A percentile compares a stretch with the other conserved stretches of the same genome.
phyloP scores from a whole-genome alignment of 768 basidiomycete genomes.

The Boletales sp. region DNA sequence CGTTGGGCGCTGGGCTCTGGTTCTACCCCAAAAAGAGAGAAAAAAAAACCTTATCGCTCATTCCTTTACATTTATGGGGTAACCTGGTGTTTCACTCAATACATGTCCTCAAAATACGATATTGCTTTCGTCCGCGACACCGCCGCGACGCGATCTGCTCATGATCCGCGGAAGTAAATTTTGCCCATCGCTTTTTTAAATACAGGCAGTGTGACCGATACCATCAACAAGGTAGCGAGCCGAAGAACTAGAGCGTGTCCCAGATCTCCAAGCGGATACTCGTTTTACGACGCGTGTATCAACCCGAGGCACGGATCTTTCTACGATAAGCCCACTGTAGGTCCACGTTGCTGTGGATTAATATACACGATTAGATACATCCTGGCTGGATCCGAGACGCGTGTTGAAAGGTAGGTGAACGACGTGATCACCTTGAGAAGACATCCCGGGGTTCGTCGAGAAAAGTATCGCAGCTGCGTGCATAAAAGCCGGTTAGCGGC shows the following conservation, averaged over 20 bases:
- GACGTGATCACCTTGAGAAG: conserved; percentile 16
- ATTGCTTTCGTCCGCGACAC: conserved; percentile 4
- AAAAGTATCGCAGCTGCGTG: conserved; percentile 1
- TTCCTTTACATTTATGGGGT: conserved; percentile 2
- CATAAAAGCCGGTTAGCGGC: conserved; percentile 13
- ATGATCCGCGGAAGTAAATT: conserved; percentile 12
- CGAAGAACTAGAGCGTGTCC: background rate
- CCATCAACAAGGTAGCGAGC: no score
- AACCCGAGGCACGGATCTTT: conserved; percentile 9
- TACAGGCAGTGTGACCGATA: no score
- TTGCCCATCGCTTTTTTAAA: no score
- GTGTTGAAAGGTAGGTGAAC: background rate
- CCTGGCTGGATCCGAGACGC: background rate
- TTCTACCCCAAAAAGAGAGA: background rate
- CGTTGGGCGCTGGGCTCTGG: background rate
- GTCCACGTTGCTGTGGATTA: conserved; percentile 22
- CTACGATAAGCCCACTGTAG: conserved; percentile 15
- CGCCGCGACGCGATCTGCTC: background rate
- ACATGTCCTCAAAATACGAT: conserved; percentile 1
- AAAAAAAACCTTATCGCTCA: background rate
- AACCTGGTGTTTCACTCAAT: conserved; percentile 18
- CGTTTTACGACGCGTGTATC: background rate
- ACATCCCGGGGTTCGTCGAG: background rate
- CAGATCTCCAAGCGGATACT: no score
- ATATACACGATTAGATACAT: background rate